phyloP scores from a whole-genome alignment of 176 grass and related monocot species.

The Neostapfia colusana region DNA sequence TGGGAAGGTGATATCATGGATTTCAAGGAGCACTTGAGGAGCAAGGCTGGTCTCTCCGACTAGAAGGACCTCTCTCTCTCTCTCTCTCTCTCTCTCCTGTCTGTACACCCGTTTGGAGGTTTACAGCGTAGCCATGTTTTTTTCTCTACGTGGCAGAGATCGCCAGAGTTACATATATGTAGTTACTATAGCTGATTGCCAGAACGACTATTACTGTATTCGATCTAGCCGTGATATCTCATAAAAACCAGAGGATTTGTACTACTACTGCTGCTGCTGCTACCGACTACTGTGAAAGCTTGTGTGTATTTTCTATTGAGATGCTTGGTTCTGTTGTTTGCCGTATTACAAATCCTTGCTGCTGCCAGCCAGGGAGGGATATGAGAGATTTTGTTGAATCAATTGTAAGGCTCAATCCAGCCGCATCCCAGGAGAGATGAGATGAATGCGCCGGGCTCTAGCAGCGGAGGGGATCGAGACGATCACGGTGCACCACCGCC shows the following conservation, averaged over 20 bases:
- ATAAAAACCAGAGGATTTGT: neutral
- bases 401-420: too few relatives aligned
- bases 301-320: neutral
- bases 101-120: neutral
- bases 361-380: too few relatives aligned
- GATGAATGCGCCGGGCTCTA: too few relatives aligned
- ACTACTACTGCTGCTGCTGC: neutral
- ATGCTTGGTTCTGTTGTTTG: neutral
- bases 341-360: neutral
- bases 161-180: neutral
- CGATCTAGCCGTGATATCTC: neutral
- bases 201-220: neutral
- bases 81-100: neutral
- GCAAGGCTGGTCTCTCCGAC: slow-evolving; percentile 62
- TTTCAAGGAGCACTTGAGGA: slow-evolving; percentile 85
- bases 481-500: too few relatives aligned
- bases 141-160: neutral
- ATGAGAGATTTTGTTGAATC: too few relatives aligned
- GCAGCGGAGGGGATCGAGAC: too few relatives aligned
- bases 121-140: neutral
- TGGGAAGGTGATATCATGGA: slow-evolving; percentile 97
- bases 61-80: slow-evolving; percentile 5
- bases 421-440: too few relatives aligned
- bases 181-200: neutral
- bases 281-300: too few relatives aligned